phyloP scores from a whole-genome alignment of 116 monocot species.

The Zostera marina region DNA sequence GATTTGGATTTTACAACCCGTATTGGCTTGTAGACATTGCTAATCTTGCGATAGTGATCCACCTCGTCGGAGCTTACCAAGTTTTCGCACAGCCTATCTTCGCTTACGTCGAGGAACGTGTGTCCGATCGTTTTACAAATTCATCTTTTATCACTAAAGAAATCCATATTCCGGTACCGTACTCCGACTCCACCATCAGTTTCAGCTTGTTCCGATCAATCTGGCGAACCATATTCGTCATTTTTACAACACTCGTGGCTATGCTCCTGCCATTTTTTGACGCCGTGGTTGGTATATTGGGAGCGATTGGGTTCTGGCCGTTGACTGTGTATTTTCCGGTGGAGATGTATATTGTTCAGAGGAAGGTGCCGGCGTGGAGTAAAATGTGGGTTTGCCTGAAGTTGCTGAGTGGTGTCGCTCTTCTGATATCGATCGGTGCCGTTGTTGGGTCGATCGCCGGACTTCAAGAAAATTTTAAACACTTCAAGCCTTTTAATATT shows the following conservation, averaged over 20 bases:
- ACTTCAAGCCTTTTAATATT: constrained; percentile 30
- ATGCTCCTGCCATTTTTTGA: constrained; percentile 74
- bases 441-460: constrained; percentile 53
- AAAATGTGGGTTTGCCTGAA: constrained; percentile 56
- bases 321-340: constrained; percentile 71
- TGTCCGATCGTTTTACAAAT: constrained; percentile 21
- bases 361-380: constrained; percentile 43
- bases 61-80: constrained; percentile 84
- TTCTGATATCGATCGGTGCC: constrained; percentile 39
- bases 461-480: constrained; percentile 30
- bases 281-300: constrained; percentile 59
- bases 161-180: constrained; percentile 9
- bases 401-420: constrained; percentile 43
- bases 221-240: constrained; percentile 48
- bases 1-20: constrained; percentile 91
- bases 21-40: constrained; percentile 87
- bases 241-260: constrained; percentile 30
- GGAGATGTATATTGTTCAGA: constrained; percentile 62
- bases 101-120: constrained; percentile 67
- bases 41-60: constrained; percentile 70
- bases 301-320: constrained; percentile 78
- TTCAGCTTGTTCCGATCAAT: constrained; percentile 43
- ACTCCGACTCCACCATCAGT: neutral
- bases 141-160: constrained; percentile 28
- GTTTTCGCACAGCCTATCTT: constrained; percentile 77